Base-by-base conservation (phyloP, 2,329 filamentous ascomycete genomes). In the Epichloe elymi region DNA sequence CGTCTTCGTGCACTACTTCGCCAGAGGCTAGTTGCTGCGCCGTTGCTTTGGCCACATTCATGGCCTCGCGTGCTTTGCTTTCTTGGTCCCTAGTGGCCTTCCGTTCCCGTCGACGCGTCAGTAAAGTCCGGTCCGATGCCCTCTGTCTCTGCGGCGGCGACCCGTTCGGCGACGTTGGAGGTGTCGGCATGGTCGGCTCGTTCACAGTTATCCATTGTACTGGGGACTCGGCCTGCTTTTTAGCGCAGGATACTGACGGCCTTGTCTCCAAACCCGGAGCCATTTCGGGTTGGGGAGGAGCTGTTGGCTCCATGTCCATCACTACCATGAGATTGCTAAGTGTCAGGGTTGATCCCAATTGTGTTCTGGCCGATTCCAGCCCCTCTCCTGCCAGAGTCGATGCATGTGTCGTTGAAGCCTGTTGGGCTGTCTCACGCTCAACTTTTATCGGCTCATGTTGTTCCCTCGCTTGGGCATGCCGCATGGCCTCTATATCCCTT, bases 241-340 rank as follows among this genome's bases (percentile, higher is more conserved):
- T 11, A 6, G 35, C 35, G 3, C 36, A 20, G 5, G 36, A 7
- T 10, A 7, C 11, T 36, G 30, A 46, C 30, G 17, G 30, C 17
- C 37, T 36, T 33, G 20, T 38, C 20, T 30, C 46, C 36, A 4
- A 17, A 7, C 12, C 12, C 11, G 12, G 49, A 17, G 42, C 35
- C n/a, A 38, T 23, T 8, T 43, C 39, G 26, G 44, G 36, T n/a
- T 53, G 50, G 1, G 54, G 53, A 5, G 54, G 51, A 14, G 60
- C 56, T 1, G 58, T 62, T 12, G 67, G 68, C 20, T 65, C 54
- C n/a, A 70, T 56, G 23, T 69, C 61, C 14, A 62, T 61, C 2
- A 71, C 66, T 3, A 70, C 67, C 62, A 72, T 68, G 41, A 74
- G 64, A 36, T 64, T 59, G 26, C 62, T 65, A 20, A 71, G 57